These are phyloP conservation scores for Croton laevigatus DNA, from an alignment of 441 rosid species.

Conservation along the genomic window DNA sequence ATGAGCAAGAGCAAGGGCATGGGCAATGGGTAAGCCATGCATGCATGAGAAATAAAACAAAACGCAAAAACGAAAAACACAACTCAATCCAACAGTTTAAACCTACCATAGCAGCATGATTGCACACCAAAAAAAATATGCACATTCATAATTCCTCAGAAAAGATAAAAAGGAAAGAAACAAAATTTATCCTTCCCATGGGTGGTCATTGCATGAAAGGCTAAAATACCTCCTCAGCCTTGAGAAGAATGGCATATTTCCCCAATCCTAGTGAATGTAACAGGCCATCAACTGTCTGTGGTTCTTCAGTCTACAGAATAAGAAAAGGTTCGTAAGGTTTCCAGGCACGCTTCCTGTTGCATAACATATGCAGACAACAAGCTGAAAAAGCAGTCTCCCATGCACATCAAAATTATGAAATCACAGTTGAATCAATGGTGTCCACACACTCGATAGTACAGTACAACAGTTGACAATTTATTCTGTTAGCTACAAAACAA, in stretches of 20 bases:
- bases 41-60: neutral
- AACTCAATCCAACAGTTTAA: neutral
- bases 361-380: neutral
- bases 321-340: constrained; percentile 6
- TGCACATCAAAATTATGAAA: neutral
- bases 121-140: neutral
- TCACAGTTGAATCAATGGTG: neutral
- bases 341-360: constrained; percentile 6
- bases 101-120: neutral
- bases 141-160: neutral
- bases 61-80: neutral
- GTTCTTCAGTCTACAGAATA: constrained; percentile 53
- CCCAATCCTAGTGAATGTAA: constrained; percentile 70
- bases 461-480: neutral
- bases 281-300: constrained; percentile 63
- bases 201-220: constrained; percentile 17
- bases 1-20: neutral
- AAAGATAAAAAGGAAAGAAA: neutral
- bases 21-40: neutral
- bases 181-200: neutral
- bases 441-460: neutral
- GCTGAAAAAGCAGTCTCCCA: neutral
- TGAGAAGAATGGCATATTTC: constrained; percentile 62
- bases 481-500: constrained; percentile 6
- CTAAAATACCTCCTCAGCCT: constrained; percentile 82